Evolutionary conservation across 345 rosid genomes (phyloP), one percentile per base, ranked within the genome.

Genomic region (Salix brachista): DNA sequence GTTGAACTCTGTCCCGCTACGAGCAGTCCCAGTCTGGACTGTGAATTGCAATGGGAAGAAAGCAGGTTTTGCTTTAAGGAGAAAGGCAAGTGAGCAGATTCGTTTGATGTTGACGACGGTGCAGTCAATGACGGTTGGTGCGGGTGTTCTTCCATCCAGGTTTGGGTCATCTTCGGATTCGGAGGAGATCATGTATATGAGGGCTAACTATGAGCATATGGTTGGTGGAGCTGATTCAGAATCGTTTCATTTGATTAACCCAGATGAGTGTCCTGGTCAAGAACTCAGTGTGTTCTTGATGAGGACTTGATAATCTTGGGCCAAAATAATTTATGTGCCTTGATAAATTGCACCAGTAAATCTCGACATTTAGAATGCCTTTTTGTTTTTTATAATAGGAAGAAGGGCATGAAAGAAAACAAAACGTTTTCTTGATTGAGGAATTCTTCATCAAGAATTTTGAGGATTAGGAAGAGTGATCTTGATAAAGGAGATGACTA

Each of bases 211-310:
- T 50, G 97, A 95, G 81, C 97, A 90, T 71, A 87, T 88, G 62
- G 88, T 91, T 17, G 96, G 93, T 1, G 82, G 87, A 75, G 88
- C 89, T 44, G 89, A 94, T 79, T 85, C 91, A 44, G 97, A 94
- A 89, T 92, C 94, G 67, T 94, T 94, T 87, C 92, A 91, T 80
- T 84, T 92, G 74, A 88, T 92, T 39, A 89, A 87, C 78, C 94
- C 92, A 3, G 98, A 90, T 3, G 88, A 85, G 67, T 84, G 85
- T 75, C 69, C 88, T 7, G 91, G 97, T 73, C 95, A 94, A 84
- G 98, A 94, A 82, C 87, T 92, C 74, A 90, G 97, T 65, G 82
- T 94, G 71, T 94, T 92, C 93, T 87, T 91, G 89, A 89, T 92
- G 65, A 76, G 92, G 69, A 79, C 87, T 2, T 58, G 78, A 74